Conservation (phyloP, 257 asterid genomes). For the Ajuga chamaepitys region DNA sequence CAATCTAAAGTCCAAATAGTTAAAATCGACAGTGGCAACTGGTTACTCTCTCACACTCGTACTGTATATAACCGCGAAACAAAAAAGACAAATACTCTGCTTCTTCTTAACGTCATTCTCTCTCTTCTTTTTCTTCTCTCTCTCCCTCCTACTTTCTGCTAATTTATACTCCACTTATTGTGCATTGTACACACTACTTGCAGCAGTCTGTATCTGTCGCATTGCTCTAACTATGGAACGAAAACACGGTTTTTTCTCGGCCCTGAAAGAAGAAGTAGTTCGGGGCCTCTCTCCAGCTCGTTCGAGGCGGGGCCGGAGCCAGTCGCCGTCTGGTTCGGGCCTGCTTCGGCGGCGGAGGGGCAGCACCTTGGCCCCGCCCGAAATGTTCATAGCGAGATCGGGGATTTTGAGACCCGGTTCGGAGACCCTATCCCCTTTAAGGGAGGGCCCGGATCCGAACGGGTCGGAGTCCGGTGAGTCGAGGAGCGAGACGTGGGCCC, state of each 20-base stretch:
- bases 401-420: constrained; percentile 49
- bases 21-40: neutral
- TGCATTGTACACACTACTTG: neutral
- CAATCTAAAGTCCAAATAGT: neutral
- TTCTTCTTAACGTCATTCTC: constrained; percentile 30
- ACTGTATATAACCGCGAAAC: constrained; percentile 13
- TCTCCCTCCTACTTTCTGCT: neutral
- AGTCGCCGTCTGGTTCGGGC: constrained; percentile 59
- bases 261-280: constrained; percentile 58
- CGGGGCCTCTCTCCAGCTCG: constrained; percentile 64
- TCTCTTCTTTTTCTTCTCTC: neutral
- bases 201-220: neutral
- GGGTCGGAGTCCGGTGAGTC: constrained; percentile 42
- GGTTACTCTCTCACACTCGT: neutral
- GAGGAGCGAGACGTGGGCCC: constrained; percentile 50
- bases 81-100: constrained; percentile 20
- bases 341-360: constrained; percentile 46
- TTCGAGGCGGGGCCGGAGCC: constrained; percentile 49
- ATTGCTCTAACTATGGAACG: constrained; percentile 43
- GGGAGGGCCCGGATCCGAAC: constrained; percentile 78
- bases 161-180: too few relatives aligned
- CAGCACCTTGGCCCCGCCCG: constrained; percentile 37
- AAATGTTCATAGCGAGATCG: constrained; percentile 47
- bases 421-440: constrained; percentile 56
- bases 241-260: constrained; percentile 60